These are phyloP conservation scores for Colletotrichum cereale DNA, from an alignment of 2,329 filamentous ascomycete genomes.

Conservation along the genomic window DNA sequence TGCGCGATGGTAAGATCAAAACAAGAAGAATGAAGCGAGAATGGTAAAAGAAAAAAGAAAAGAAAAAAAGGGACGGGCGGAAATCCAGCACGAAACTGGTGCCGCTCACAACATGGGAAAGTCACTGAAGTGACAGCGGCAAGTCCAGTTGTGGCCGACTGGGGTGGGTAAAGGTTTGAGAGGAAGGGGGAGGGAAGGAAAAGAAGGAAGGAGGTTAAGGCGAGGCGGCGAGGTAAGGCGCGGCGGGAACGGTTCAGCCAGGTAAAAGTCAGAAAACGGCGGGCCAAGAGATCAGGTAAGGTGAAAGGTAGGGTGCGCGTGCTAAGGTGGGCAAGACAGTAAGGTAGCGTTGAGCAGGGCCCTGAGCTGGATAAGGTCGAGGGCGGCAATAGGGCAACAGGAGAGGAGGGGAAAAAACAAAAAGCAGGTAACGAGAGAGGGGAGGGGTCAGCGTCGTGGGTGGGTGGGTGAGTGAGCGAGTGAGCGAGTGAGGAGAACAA, in stretches of 20 bases:
- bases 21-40: constrained; percentile 22
- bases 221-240: constrained; percentile 5
- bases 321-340: background rate
- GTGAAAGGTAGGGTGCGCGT: background rate
- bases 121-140: constrained; percentile 34
- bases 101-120: constrained; percentile 39
- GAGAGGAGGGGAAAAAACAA: background rate
- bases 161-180: constrained; percentile 10
- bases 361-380: constrained; percentile 8
- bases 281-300: background rate
- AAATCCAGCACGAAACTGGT: constrained; percentile 37
- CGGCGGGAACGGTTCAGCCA: constrained; percentile 29
- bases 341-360: background rate
- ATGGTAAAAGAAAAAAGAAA: constrained; percentile 19
- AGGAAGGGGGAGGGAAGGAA: background rate
- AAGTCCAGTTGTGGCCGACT: constrained; percentile 18
- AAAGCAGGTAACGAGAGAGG: constrained; percentile 24
- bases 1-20: constrained; percentile 31
- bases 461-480: background rate
- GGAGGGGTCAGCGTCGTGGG: constrained; percentile 27
- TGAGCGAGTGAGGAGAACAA: constrained; percentile 1
- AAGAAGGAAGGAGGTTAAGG: constrained; percentile 5
- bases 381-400: constrained; percentile 4
- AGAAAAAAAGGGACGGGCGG: constrained; percentile 34
- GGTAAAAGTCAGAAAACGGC: background rate